Evolutionary conservation across 192 early-diverging fungal genomes (phyloP).

Genomic region (Coemansia sp.): DNA sequence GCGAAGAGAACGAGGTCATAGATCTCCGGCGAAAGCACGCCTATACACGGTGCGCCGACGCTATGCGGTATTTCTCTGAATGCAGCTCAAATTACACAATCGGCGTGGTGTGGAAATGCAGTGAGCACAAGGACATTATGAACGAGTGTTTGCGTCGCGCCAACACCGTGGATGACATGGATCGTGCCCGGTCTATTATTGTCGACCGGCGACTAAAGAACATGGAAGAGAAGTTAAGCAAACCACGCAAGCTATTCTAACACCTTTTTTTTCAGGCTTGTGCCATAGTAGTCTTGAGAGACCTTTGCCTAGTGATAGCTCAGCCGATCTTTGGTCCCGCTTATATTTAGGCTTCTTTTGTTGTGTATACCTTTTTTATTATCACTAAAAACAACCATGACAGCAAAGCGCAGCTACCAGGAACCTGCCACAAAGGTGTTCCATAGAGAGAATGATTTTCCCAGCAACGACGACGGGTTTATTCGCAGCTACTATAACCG

Average conservation of each 20-base stretch:
- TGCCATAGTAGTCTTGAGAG: constrained; percentile 4
- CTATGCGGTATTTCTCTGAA: constrained; percentile 43
- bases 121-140: constrained; percentile 44
- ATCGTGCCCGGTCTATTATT: constrained; percentile 39
- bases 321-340: background rate
- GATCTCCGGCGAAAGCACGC: constrained; percentile 51
- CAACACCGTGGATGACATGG: constrained; percentile 53
- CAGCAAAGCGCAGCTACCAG: constrained; percentile 1
- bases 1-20: constrained; percentile 47
- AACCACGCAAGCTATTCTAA: constrained; percentile 46
- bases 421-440: background rate
- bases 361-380: background rate
- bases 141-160: constrained; percentile 56
- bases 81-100: constrained; percentile 53
- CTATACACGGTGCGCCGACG: constrained; percentile 29
- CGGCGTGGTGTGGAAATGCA: constrained; percentile 52
- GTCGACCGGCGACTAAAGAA: constrained; percentile 29
- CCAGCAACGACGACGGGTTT: constrained; percentile 15
- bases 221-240: constrained; percentile 37
- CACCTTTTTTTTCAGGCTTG: background rate
- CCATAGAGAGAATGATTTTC: no score
- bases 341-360: background rate
- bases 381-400: background rate
- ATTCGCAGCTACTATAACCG: constrained; percentile 27
- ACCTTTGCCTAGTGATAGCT: background rate